These are phyloP conservation scores for Hypoxylon sp. DNA, from an alignment of 2,329 filamentous ascomycete species.

Conservation along the genomic window DNA sequence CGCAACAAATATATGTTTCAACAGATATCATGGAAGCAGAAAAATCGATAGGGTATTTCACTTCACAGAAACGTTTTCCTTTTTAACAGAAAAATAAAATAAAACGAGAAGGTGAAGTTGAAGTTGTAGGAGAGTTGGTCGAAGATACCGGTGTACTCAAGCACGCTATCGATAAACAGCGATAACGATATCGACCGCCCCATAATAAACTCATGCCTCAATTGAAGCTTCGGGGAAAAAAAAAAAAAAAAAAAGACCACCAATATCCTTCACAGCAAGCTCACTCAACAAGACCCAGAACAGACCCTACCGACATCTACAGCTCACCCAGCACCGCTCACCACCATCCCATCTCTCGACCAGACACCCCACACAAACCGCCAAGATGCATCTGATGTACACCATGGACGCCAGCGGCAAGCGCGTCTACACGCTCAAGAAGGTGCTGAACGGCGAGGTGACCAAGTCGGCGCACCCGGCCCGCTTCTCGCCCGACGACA, in stretches of 20 bases:
- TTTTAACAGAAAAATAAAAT: not conserved
- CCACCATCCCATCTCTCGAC: not conserved
- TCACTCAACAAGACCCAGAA: not conserved
- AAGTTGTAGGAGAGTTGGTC: too few relatives aligned
- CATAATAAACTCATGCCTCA: constrained; percentile 24
- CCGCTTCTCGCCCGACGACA: constrained; percentile 97
- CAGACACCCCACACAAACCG: not conserved
- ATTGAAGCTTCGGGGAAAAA: constrained; percentile 27
- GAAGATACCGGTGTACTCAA: too few relatives aligned
- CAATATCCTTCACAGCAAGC: not conserved
- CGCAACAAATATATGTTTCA: too few relatives aligned
- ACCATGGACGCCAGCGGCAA: constrained; percentile 83
- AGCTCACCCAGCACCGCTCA: not conserved
- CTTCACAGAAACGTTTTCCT: not conserved
- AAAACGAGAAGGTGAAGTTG: not conserved
- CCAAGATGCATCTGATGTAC: constrained; percentile 75
- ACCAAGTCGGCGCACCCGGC: constrained; percentile 97
- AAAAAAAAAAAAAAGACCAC: too few relatives aligned
- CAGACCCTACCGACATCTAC: not conserved
- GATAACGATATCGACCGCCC: not conserved
- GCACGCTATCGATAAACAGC: not conserved
- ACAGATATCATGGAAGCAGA: not conserved
- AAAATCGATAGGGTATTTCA: not conserved
- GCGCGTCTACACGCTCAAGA: constrained; percentile 94
- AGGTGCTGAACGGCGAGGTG: constrained; percentile 81